Evolutionary conservation across 805 yeast genomes (phyloP), one percentile per base, ranked within the genome.

Genomic region (Lachancea lanzarotensis): DNA sequence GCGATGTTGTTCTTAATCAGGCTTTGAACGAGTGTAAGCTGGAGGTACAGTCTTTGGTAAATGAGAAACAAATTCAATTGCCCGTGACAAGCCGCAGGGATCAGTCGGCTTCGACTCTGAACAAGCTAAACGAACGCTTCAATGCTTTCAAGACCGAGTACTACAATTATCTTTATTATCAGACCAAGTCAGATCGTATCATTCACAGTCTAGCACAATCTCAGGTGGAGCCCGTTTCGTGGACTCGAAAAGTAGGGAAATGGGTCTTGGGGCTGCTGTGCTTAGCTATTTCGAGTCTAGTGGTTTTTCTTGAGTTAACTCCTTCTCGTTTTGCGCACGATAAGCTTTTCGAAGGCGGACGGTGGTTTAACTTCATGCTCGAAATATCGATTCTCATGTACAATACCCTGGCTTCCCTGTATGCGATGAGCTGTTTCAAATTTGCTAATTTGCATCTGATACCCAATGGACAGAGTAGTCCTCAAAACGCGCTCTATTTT

Each of bases 381-480:
- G 53, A 52, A 32, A 52, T 59, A 13, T 42, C 53, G n/a, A 47
- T 62, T 11, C 46, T 60, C 26, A 47, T 58, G 8, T 60, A 62
- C 42, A 57, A 52, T 37, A 59, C 60, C 12, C 15, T 62, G 3
- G 55, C 51, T 2, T 59, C 65, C 17, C 49, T 62, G 15, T 59
- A 59, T 43, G 60, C 67, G 6, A 55, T 63, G 63, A 57, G 63
- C 39, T 57, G 57, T 38, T 52, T 63, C 41, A 63, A 62, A 45
- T 57, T 62, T 40, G 55, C 53, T 36, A 56, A 60, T 43, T 59
- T 63, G 40, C 67, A 63, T 47, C 40, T 63, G 38, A 60, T 60
- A 20, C 53, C 62, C 5, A 62, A 57, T 42, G 67, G 67, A 15
- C 49, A 52, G 18, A 60, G 65, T 39, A 63, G 58, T 37, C 67